Percentiles rank a stretch among this genome's conserved stretches.
Conservation (phyloP, 129 eudicot species). For the Centrapalus pauciflorus region DNA sequence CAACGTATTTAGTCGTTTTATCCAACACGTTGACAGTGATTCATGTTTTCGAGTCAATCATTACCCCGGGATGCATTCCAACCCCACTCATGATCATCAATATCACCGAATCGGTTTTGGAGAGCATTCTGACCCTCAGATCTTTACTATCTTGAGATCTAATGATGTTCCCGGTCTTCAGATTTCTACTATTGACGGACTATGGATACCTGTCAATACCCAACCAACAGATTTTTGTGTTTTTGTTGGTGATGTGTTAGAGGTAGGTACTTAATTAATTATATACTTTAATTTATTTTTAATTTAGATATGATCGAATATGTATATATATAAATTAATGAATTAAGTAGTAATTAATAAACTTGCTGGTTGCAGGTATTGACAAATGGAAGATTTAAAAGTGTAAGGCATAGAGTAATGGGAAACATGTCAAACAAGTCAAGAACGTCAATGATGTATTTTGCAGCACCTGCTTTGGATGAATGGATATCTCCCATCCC, state of each 20-base stretch:
- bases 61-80: conserved; percentile 43
- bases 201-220: conserved; percentile 71
- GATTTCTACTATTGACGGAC: conserved; percentile 52
- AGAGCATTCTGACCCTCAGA: conserved; percentile 98
- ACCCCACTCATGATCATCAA: conserved; percentile 16
- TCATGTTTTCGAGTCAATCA: conserved; percentile 75
- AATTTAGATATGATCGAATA: not conserved
- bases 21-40: conserved; percentile 47
- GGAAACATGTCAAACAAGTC: conserved; percentile 41
- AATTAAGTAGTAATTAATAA: not conserved
- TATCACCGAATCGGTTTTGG: conserved; percentile 68
- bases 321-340: too few species aligned
- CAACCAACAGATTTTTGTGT: conserved; percentile 63
- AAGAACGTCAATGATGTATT: conserved; percentile 76
- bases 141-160: conserved; percentile 76
- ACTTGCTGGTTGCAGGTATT: conserved; percentile 66
- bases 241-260: conserved; percentile 76
- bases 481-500: conserved; percentile 54
- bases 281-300: not conserved
- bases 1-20: conserved; percentile 42
- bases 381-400: conserved; percentile 75
- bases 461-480: conserved; percentile 70
- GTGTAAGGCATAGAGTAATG: conserved; percentile 81
- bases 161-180: conserved; percentile 86
- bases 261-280: conserved; percentile 27